Percentiles rank a stretch among this genome's conserved stretches.
Evolutionary conservation across 139 green algal species (phyloP).

Genomic region (Closterium sp.): DNA sequence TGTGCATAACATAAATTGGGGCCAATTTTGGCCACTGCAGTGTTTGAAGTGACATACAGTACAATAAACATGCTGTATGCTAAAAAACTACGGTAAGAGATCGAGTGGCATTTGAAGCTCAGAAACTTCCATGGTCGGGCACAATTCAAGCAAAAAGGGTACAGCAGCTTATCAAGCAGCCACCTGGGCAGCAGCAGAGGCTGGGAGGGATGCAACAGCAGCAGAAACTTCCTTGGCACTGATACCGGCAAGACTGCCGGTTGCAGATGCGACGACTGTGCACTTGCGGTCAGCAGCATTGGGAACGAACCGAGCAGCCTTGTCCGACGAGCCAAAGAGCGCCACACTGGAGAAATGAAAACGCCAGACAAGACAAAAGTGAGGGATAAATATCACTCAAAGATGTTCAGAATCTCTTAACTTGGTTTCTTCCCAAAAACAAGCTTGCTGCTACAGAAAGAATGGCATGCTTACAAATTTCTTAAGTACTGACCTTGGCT

Average conservation of each 20-base stretch:
- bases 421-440: no score
- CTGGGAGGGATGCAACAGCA: not conserved
- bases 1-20: not conserved
- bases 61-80: not conserved
- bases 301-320: slow-evolving; percentile 38
- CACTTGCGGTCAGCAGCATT: slow-evolving; percentile 9
- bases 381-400: no score
- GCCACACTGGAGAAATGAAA: slow-evolving; percentile 22
- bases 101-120: not conserved
- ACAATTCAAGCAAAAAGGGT: not conserved
- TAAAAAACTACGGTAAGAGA: not conserved
- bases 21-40: not conserved
- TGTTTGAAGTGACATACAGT: not conserved
- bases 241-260: slow-evolving; percentile 26
- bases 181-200: not conserved
- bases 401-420: no score
- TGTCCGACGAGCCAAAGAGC: slow-evolving; percentile 36
- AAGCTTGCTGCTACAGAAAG: no score
- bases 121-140: not conserved
- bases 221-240: not conserved
- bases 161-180: not conserved
- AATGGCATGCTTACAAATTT: not conserved
- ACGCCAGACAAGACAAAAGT: no score
- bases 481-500: slow-evolving; percentile 14
- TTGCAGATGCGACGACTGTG: slow-evolving; percentile 23